A percentile compares a stretch with the other conserved stretches of the same genome.
Evolutionary conservation across 108 stramenopile species (phyloP).

Genomic region (Cyclotella atomus): DNA sequence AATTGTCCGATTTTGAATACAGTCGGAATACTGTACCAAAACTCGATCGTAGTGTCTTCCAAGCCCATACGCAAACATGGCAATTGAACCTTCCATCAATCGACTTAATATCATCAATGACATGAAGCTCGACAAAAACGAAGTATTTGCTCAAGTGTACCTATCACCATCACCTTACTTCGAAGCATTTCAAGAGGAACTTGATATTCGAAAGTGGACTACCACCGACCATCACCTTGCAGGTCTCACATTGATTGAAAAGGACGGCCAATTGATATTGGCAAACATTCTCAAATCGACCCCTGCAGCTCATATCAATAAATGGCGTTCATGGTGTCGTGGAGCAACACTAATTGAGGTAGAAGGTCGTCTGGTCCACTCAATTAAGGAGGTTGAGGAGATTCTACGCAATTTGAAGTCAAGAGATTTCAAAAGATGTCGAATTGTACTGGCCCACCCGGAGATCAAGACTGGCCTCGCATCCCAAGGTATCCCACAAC

Average conservation of each 20-base stretch:
- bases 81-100: not conserved
- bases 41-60: too few relatives aligned
- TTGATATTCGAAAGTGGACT: not conserved
- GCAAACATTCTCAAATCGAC: not conserved
- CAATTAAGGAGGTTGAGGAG: not conserved
- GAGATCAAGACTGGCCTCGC: too few relatives aligned
- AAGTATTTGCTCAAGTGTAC: constrained; percentile 7
- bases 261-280: not conserved
- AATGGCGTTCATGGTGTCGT: not conserved
- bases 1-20: too few relatives aligned
- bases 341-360: not conserved
- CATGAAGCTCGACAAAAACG: not conserved
- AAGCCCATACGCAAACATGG: not conserved
- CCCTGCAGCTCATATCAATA: not conserved
- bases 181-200: not conserved
- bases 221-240: not conserved
- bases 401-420: not conserved
- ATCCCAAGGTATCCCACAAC: too few relatives aligned
- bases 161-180: not conserved
- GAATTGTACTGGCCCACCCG: not conserved
- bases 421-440: not conserved
- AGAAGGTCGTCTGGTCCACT: not conserved
- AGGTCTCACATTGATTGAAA: not conserved
- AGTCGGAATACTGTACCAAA: too few relatives aligned
- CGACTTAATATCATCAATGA: not conserved